phyloP scores from a whole-genome alignment of 345 rosid species.

The Bruguiera parviflora region DNA sequence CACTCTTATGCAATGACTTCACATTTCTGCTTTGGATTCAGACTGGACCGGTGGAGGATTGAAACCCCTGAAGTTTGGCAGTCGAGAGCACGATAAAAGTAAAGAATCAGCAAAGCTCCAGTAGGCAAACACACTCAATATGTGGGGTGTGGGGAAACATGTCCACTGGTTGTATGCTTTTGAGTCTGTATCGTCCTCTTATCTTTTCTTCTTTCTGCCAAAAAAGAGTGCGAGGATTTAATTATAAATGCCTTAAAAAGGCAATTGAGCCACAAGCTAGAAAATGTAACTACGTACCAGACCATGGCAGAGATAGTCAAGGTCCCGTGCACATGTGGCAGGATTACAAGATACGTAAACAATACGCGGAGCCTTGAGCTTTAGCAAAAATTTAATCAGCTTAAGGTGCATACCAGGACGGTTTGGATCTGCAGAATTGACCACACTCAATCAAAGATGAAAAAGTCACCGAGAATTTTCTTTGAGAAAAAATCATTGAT shows the following conservation, averaged over 20 bases:
- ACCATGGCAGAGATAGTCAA: constrained; percentile 91
- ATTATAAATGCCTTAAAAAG: background rate
- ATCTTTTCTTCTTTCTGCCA: constrained; percentile 63
- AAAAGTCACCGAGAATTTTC: background rate
- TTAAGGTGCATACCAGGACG: constrained; percentile 98
- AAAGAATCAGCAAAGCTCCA: constrained; percentile 61
- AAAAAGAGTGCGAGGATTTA: constrained; percentile 18
- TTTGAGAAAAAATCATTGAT: background rate
- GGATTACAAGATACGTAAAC: constrained; percentile 92
- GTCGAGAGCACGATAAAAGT: background rate
- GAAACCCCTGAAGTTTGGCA: background rate
- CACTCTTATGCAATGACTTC: too few species aligned
- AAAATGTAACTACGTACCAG: constrained; percentile 41
- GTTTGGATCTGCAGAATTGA: constrained; percentile 69
- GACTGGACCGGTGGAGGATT: background rate
- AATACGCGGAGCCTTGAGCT: constrained; percentile 70
- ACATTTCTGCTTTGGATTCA: background rate
- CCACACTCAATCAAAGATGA: constrained; percentile 1
- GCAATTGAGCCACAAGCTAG: background rate
- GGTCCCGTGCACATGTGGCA: constrained; percentile 89
- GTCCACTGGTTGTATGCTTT: constrained; percentile 80
- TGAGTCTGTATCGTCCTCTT: constrained; percentile 64
- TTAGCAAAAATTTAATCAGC: constrained; percentile 75
- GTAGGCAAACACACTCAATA: constrained; percentile 74
- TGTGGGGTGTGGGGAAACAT: constrained; percentile 99